Percentiles rank a stretch among this genome's conserved stretches.
Evolutionary conservation across 345 rosid species (phyloP).

Genomic region (Citrus glauca): DNA sequence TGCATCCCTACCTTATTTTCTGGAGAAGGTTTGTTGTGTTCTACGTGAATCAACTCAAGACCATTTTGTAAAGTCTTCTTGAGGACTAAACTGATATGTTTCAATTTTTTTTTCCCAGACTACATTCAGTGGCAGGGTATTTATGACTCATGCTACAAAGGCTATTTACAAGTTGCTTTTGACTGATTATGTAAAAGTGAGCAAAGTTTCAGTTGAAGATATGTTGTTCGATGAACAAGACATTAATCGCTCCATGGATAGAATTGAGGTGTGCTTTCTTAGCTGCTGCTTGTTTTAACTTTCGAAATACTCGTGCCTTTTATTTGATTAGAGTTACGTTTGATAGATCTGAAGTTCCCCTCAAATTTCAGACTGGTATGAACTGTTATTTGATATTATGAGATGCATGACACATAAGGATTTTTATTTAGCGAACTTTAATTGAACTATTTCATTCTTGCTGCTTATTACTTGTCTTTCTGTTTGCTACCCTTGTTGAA

Average conservation of each 20-base stretch:
- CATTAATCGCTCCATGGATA: constrained; percentile 85
- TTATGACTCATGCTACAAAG: constrained; percentile 98
- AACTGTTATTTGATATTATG: background rate
- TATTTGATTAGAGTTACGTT: background rate
- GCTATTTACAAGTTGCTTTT: constrained; percentile 83
- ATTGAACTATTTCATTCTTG: background rate
- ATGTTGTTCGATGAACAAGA: constrained; percentile 94
- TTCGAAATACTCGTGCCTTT: background rate
- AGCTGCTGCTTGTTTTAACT: background rate
- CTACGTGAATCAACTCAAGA: background rate
- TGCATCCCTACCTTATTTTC: constrained; percentile 90
- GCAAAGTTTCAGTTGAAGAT: constrained; percentile 96
- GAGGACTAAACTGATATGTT: constrained; percentile 1
- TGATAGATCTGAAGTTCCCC: background rate
- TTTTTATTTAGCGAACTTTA: background rate
- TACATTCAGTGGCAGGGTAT: constrained; percentile 83
- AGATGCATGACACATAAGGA: background rate
- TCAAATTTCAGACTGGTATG: background rate
- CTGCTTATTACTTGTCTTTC: too few relatives aligned
- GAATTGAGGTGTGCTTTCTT: constrained; percentile 63
- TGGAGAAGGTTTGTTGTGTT: constrained; percentile 69
- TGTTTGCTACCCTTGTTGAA: background rate
- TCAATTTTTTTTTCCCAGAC: constrained; percentile 38
- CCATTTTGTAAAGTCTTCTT: background rate
- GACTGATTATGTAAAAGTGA: constrained; percentile 94